phyloP scores from a whole-genome alignment of 2,329 filamentous ascomycete species.

The Rugonectria rugulosa region DNA sequence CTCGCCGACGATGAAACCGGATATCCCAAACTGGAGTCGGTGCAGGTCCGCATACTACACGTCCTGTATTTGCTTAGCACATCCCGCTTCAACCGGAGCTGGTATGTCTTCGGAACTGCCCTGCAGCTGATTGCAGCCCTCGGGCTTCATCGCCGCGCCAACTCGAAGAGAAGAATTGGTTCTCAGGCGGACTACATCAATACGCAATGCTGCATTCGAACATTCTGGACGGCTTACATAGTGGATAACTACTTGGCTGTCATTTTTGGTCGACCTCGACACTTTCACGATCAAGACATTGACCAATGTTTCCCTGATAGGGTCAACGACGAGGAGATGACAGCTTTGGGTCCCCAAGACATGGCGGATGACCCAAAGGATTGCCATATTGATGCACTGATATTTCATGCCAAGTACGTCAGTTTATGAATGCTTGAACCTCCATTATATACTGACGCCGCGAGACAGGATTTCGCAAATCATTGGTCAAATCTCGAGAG shows the following conservation, averaged over 20 bases:
- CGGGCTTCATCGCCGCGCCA: slow-evolving; percentile 43
- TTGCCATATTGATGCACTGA: slow-evolving; percentile 58
- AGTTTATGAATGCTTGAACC: neutral
- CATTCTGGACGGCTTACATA: slow-evolving; percentile 69
- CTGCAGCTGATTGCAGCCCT: slow-evolving; percentile 59
- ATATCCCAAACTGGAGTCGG: slow-evolving; percentile 60
- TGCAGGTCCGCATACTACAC: slow-evolving; percentile 65
- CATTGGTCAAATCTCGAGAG: slow-evolving; percentile 48
- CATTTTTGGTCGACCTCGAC: slow-evolving; percentile 66
- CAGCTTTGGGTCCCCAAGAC: slow-evolving; percentile 46
- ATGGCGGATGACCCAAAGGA: slow-evolving; percentile 45
- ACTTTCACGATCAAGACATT: slow-evolving; percentile 70
- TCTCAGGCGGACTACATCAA: slow-evolving; percentile 50
- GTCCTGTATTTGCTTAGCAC: slow-evolving; percentile 66
- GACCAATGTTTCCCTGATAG: slow-evolving; percentile 65
- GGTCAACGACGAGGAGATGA: slow-evolving; percentile 65
- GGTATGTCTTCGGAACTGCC: slow-evolving; percentile 66
- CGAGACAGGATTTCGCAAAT: slow-evolving; percentile 49
- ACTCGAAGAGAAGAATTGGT: slow-evolving; percentile 28
- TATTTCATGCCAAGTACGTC: slow-evolving; percentile 52
- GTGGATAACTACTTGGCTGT: slow-evolving; percentile 70
- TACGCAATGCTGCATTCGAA: slow-evolving; percentile 61
- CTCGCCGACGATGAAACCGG: slow-evolving; percentile 60
- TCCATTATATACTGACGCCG: neutral
- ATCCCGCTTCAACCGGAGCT: slow-evolving; percentile 66